These are phyloP conservation scores for Hypoxylon sp. DNA, from an alignment of 2,329 filamentous ascomycete genomes.

Conservation along the genomic window DNA sequence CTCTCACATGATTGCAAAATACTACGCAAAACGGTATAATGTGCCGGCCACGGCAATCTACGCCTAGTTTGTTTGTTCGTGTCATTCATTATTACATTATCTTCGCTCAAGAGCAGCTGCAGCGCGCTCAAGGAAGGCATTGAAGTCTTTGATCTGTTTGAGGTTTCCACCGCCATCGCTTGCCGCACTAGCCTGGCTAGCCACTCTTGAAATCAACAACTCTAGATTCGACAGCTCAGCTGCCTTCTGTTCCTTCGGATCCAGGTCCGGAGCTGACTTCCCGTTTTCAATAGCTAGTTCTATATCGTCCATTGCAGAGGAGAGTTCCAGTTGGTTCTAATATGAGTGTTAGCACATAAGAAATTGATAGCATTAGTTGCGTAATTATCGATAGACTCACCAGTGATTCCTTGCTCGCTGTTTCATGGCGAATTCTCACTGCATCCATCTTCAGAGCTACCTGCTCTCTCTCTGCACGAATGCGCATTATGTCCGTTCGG, in stretches of 20 bases:
- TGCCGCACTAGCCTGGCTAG: conserved; percentile 66
- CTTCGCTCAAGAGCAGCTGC: conserved; percentile 68
- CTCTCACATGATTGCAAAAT: background rate
- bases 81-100: conserved; percentile 32
- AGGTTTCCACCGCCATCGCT: conserved; percentile 68
- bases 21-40: conserved; percentile 2
- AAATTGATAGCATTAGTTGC: conserved; percentile 30
- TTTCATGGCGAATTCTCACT: conserved; percentile 72
- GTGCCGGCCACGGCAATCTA: background rate
- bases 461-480: conserved; percentile 73
- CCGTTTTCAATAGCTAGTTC: conserved; percentile 70
- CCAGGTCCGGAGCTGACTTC: conserved; percentile 64
- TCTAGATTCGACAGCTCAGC: conserved; percentile 71
- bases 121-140: conserved; percentile 73
- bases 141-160: conserved; percentile 72
- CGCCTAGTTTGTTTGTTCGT: background rate
- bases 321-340: conserved; percentile 67
- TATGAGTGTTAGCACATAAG: conserved; percentile 25
- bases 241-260: conserved; percentile 62
- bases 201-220: conserved; percentile 68
- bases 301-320: conserved; percentile 73
- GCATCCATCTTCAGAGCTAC: conserved; percentile 75
- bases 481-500: conserved; percentile 72
- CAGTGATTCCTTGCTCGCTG: conserved; percentile 65
- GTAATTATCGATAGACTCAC: conserved; percentile 56